These are phyloP conservation scores for Teunomyces gatunensis DNA, from an alignment of 805 yeast species.

Conservation along the genomic window DNA sequence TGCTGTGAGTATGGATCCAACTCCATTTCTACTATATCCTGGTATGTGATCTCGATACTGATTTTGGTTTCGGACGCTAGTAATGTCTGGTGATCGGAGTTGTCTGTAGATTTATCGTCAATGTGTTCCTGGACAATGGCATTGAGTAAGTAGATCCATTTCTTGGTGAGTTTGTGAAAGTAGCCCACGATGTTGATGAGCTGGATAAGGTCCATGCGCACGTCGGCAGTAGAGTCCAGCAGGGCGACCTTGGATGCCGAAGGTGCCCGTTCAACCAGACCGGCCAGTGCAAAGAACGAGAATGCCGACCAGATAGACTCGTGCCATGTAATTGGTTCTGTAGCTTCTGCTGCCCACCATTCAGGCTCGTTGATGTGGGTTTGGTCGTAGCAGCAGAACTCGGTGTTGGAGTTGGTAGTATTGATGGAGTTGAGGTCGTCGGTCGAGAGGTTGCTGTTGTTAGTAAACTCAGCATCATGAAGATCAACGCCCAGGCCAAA, in stretches of 20 bases:
- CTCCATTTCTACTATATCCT: constrained; percentile 42
- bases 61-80: constrained; percentile 12
- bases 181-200: constrained; percentile 33
- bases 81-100: constrained; percentile 4
- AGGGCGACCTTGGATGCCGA: background rate
- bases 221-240: background rate
- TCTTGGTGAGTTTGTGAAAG: constrained; percentile 39
- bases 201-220: constrained; percentile 16
- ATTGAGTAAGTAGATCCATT: constrained; percentile 22
- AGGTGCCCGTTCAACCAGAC: constrained; percentile 38
- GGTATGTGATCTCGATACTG: constrained; percentile 35
- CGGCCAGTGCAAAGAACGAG: constrained; percentile 88
- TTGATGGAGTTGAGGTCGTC: constrained; percentile 31
- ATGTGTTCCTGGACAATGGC: constrained; percentile 30
- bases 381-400: constrained; percentile 4
- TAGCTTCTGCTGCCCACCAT: constrained; percentile 44
- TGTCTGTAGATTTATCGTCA: constrained; percentile 11
- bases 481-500: background rate
- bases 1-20: constrained; percentile 41
- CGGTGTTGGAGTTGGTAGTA: constrained; percentile 23
- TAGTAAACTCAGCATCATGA: constrained; percentile 6
- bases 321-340: constrained; percentile 53
- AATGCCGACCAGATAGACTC: constrained; percentile 67
- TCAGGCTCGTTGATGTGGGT: constrained; percentile 23
- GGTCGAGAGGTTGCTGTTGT: constrained; percentile 15